Conservation (phyloP, 2,329 filamentous ascomycete species). For the Rhynchosporium secalis region DNA sequence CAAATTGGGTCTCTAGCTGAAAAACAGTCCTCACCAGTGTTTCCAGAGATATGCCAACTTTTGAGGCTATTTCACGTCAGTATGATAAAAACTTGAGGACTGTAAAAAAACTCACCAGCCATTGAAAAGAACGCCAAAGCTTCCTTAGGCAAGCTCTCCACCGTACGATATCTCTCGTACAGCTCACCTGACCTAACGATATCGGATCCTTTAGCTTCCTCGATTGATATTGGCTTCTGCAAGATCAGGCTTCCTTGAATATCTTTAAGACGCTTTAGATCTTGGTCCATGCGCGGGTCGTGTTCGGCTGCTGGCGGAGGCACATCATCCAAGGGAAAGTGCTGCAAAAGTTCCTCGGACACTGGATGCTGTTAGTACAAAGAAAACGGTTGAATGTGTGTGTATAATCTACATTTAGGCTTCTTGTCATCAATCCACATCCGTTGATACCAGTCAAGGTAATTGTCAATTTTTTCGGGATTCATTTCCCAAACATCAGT, state of each 20-base stretch:
- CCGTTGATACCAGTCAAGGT: constrained; percentile 76
- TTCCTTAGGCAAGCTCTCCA: constrained; percentile 46
- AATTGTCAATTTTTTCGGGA: constrained; percentile 65
- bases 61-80: constrained; percentile 30
- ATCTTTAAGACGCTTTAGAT: constrained; percentile 28
- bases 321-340: constrained; percentile 40
- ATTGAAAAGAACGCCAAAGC: constrained; percentile 47
- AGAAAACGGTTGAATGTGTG: neutral
- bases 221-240: constrained; percentile 34
- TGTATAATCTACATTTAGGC: constrained; percentile 40
- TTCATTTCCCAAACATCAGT: constrained; percentile 63
- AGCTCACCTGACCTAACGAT: constrained; percentile 40
- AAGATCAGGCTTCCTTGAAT: constrained; percentile 33
- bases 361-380: constrained; percentile 29
- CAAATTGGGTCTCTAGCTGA: constrained; percentile 34
- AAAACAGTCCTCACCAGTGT: constrained; percentile 35
- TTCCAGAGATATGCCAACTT: constrained; percentile 32
- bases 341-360: constrained; percentile 38
- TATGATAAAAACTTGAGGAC: neutral
- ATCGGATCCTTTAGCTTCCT: constrained; percentile 22
- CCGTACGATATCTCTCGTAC: constrained; percentile 42
- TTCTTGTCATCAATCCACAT: constrained; percentile 56
- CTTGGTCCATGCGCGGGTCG: constrained; percentile 30
- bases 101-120: constrained; percentile 40
- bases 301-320: constrained; percentile 26